These are phyloP conservation scores for Fusarium verticillioides DNA, from an alignment of 2,329 filamentous ascomycete species.

Conservation along the genomic window DNA sequence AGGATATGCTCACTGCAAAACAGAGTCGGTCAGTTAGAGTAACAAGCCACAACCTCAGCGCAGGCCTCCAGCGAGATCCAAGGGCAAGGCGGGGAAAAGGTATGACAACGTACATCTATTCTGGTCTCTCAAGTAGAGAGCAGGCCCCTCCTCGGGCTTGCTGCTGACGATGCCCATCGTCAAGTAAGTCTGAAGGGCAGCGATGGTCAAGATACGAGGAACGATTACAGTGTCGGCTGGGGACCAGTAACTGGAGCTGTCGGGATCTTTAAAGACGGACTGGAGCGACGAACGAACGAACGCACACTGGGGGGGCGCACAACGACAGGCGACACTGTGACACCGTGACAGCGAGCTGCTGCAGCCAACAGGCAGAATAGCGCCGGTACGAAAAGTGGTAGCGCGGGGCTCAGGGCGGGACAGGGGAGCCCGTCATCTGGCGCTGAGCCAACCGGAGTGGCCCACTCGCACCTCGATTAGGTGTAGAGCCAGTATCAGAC, in stretches of 20 bases:
- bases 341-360: slow-evolving; percentile 38
- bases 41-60: slow-evolving; percentile 28
- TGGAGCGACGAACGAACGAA: slow-evolving; percentile 30
- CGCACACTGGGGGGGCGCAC: slow-evolving; percentile 35
- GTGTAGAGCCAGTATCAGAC: slow-evolving; percentile 30
- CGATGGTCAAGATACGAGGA: slow-evolving; percentile 32
- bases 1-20: slow-evolving; percentile 82
- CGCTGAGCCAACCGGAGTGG: slow-evolving; percentile 46
- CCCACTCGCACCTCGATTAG: slow-evolving; percentile 40
- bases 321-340: slow-evolving; percentile 42
- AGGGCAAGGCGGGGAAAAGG: slow-evolving; percentile 20
- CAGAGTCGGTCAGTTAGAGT: slow-evolving; percentile 34
- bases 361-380: slow-evolving; percentile 39
- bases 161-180: slow-evolving; percentile 93
- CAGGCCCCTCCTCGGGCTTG: slow-evolving; percentile 83
- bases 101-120: slow-evolving; percentile 76
- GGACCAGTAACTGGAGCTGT: slow-evolving; percentile 38
- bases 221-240: slow-evolving; percentile 34
- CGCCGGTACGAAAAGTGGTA: slow-evolving; percentile 41
- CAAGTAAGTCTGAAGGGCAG: slow-evolving; percentile 48
- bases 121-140: slow-evolving; percentile 90
- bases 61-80: slow-evolving; percentile 15
- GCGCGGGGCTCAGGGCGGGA: slow-evolving; percentile 47
- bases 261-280: slow-evolving; percentile 43
- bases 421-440: slow-evolving; percentile 47